Evolutionary conservation across 225 moss, liverwort and hornwort genomes (phyloP).

Genomic region (Neckera pumila): DNA sequence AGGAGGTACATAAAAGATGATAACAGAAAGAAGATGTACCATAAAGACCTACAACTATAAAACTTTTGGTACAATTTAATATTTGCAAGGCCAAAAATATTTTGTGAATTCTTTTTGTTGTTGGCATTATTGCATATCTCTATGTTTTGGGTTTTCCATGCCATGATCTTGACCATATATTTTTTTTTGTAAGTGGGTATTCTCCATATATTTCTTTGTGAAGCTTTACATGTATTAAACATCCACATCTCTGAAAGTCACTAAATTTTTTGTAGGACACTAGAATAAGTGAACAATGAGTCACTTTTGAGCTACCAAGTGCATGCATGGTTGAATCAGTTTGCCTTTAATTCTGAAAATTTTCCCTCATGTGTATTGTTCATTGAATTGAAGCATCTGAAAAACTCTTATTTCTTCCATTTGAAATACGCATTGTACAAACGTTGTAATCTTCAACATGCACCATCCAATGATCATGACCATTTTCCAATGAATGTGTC

Average conservation of each 20-base stretch:
- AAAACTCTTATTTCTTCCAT: background rate
- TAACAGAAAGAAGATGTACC: rapidly evolving
- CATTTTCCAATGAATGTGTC: background rate
- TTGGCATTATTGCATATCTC: background rate
- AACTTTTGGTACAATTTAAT: background rate
- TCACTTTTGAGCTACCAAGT: background rate
- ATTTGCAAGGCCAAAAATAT: background rate
- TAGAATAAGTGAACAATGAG: background rate
- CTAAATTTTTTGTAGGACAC: background rate
- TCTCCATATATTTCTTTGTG: background rate
- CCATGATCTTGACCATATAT: rapidly evolving
- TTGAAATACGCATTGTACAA: background rate
- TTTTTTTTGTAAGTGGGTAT: background rate
- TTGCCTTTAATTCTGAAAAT: rapidly evolving
- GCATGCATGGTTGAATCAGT: rapidly evolving
- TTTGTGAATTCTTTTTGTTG: too few relatives aligned
- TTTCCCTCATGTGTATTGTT: rapidly evolving
- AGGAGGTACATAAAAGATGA: background rate
- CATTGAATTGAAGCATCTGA: background rate
- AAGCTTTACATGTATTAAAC: background rate
- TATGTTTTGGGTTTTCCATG: background rate
- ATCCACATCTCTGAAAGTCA: background rate
- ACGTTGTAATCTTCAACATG: background rate
- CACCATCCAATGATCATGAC: background rate
- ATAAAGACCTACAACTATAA: background rate